Evolutionary conservation across 805 yeast species (phyloP).

Genomic region (Suhomyces prunicola): DNA sequence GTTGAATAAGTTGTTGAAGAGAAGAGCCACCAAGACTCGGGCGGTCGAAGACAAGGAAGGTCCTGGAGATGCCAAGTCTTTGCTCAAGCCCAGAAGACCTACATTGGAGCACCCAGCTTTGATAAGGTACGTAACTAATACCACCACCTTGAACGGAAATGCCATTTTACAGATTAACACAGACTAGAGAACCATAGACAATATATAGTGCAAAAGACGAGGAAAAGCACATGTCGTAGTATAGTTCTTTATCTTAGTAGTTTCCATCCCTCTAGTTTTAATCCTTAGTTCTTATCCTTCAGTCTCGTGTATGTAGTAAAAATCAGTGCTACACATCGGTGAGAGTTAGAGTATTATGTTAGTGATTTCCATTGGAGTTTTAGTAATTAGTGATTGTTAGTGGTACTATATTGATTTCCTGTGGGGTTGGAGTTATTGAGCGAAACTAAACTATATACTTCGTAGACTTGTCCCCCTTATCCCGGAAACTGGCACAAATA

Average conservation of each 20-base stretch:
- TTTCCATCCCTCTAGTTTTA: too few relatives aligned
- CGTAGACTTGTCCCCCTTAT: background rate
- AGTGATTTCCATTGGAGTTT: too few relatives aligned
- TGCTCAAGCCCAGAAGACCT: constrained; percentile 41
- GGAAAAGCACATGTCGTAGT: too few relatives aligned
- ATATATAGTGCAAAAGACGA: too few relatives aligned
- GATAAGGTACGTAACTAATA: constrained; percentile 36
- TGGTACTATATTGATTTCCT: too few relatives aligned
- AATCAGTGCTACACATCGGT: too few relatives aligned
- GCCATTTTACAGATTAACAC: background rate
- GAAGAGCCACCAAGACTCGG: constrained; percentile 74
- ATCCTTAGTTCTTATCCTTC: too few relatives aligned
- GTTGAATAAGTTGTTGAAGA: constrained; percentile 75
- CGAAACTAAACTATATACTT: background rate
- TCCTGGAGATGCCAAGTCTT: constrained; percentile 13
- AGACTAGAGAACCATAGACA: background rate
- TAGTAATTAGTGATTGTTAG: too few relatives aligned
- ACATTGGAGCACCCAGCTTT: constrained; percentile 44
- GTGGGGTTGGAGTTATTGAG: background rate
- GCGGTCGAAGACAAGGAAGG: constrained; percentile 34
- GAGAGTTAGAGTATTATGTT: too few relatives aligned
- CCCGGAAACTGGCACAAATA: too few relatives aligned
- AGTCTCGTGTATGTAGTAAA: too few relatives aligned
- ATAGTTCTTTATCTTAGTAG: too few relatives aligned
- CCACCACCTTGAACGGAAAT: constrained; percentile 3